Percentiles rank a stretch among this genome's conserved stretches.
Conservation (phyloP, 2,329 filamentous ascomycete genomes). For the Paecilomyces dactylethromorphus region DNA sequence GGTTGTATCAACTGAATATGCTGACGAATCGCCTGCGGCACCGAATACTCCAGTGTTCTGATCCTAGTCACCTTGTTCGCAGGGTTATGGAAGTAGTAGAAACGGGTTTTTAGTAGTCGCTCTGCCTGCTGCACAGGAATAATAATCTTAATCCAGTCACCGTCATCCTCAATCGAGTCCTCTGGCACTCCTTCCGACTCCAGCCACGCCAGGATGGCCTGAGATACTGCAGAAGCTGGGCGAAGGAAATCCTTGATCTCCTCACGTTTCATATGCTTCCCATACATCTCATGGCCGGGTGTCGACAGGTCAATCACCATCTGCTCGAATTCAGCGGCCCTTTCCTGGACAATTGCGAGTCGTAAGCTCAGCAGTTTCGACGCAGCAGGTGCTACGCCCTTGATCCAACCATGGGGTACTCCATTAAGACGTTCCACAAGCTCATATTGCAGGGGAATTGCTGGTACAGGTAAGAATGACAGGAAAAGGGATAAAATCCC, state of each 20-base stretch:
- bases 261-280: conserved; percentile 55
- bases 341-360: conserved; percentile 45
- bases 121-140: conserved; percentile 40
- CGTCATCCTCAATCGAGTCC: conserved; percentile 42
- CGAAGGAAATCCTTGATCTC: conserved; percentile 51
- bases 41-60: conserved; percentile 54
- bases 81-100: conserved; percentile 49
- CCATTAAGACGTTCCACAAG: conserved; percentile 22
- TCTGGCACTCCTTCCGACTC: conserved; percentile 41
- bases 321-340: conserved; percentile 49
- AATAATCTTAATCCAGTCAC: conserved; percentile 57
- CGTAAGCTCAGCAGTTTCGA: conserved; percentile 42
- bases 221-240: conserved; percentile 43
- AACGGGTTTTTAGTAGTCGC: conserved; percentile 51
- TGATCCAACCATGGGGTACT: conserved; percentile 29
- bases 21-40: conserved; percentile 49
- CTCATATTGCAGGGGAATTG: conserved; percentile 6
- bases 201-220: conserved; percentile 52
- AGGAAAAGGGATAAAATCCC: conserved; percentile 9
- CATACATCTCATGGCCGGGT: conserved; percentile 53
- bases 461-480: conserved; percentile 1
- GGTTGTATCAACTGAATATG: conserved; percentile 60
- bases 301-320: conserved; percentile 56
- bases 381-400: conserved; percentile 18
- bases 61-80: conserved; percentile 40